Evolutionary conservation across 2,329 filamentous ascomycete genomes (phyloP), one percentile per base, ranked within the genome.

Genomic region (Anisogramma anomala): DNA sequence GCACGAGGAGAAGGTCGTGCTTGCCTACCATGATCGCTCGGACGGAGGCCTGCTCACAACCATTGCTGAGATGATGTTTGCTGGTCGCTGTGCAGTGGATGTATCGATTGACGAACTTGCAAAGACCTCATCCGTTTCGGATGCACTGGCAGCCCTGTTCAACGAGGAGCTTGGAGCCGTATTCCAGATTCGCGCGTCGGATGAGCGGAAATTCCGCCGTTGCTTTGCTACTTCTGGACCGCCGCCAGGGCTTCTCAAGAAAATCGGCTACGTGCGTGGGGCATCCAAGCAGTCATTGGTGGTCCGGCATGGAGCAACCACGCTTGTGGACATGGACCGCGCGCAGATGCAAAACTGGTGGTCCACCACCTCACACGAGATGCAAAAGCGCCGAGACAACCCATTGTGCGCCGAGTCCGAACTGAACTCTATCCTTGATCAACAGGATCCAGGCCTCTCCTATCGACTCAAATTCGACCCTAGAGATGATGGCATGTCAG

Each of bases 1-100:
- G 36, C 76, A 80, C 54, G 65, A 71, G 61, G 68, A 63, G 49
- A 64, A 65, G 32, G 62, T 72, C 28, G 88, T 96, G 9, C 74
- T 96, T 17, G 89, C 89, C 3, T 96, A 96, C 59, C 91, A 96
- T 59, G 91, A 96, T 61, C 75, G 84, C 34, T 95, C 87, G 0
- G 89, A 96, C 58, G 91, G 89, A 59, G 91, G 91, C 54, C 68
- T 96, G 8, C 76, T 96, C 57, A 91, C 89, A 1, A 88, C 89
- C 5, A 65, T 96, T 25, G 84, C 80, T 3, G 91, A 98, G 64
- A 96, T 96, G 91, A 93, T 94, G 77, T 96, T 96, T 58, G 89
- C 91, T 23, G 91, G 91, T 20, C 82, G 88, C 42, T 93, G 84
- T 54, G 91, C 89, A 47, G 73, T 86, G 22, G 84, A 93, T 51